A percentile compares a stretch with the other conserved stretches of the same genome.
These are phyloP conservation scores for Berberis thunbergii DNA, from an alignment of 164 flowering plant species.

Conservation along the genomic window DNA sequence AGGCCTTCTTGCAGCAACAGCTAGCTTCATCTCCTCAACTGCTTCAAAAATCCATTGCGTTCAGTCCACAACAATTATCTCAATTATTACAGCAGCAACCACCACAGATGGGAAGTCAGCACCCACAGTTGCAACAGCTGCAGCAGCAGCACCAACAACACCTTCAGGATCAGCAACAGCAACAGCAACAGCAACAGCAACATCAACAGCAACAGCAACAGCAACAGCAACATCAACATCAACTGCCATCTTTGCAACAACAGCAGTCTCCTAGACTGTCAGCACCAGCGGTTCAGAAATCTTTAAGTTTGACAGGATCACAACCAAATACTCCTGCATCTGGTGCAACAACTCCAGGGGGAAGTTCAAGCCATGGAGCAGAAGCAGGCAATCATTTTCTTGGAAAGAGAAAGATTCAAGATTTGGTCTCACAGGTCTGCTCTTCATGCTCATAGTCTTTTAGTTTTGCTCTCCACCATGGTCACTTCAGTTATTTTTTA, in stretches of 20 bases:
- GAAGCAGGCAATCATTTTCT: constrained; percentile 85
- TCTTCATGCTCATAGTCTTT: neutral
- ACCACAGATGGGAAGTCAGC: too few relatives aligned
- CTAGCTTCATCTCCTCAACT: constrained; percentile 51
- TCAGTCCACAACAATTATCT: constrained; percentile 54
- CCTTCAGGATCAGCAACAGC: constrained; percentile 1
- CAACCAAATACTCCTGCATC: constrained; percentile 92
- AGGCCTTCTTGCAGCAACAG: constrained; percentile 57
- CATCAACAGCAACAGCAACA: too few relatives aligned
- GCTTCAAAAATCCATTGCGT: constrained; percentile 43
- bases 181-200: too few relatives aligned
- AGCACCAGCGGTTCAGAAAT: constrained; percentile 58
- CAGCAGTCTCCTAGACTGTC: constrained; percentile 53
- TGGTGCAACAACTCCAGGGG: constrained; percentile 85
- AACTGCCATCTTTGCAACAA: constrained; percentile 24
- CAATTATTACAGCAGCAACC: constrained; percentile 6
- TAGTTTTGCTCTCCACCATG: too few relatives aligned
- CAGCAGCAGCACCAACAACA: too few relatives aligned
- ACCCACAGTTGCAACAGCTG: too few relatives aligned
- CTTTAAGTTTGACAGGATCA: constrained; percentile 80
- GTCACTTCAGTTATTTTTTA: too few relatives aligned
- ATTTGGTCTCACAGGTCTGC: constrained; percentile 86
- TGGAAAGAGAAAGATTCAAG: constrained; percentile 93
- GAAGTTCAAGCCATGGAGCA: constrained; percentile 93
- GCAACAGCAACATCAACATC: constrained; percentile 1